phyloP scores from a whole-genome alignment of 1,139 yeast species.

The Candida tunisiensis region DNA sequence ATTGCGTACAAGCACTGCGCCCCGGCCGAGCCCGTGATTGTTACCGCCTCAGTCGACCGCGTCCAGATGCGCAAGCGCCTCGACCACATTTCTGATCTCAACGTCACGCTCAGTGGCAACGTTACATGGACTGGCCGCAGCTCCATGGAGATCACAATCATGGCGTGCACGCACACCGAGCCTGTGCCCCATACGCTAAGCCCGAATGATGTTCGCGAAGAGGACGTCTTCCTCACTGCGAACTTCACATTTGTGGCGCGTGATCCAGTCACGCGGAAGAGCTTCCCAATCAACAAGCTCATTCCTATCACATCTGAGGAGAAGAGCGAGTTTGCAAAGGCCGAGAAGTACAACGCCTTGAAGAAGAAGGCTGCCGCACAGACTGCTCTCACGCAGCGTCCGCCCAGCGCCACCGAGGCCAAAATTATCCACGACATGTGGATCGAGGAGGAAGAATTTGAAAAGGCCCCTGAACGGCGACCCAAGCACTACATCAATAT shows the following conservation, averaged over 20 bases:
- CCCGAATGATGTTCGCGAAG: conserved; percentile 26
- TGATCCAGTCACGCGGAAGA: conserved; percentile 74
- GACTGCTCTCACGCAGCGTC: conserved; percentile 36
- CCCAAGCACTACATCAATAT: conserved; percentile 36
- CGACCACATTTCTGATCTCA: conserved; percentile 59
- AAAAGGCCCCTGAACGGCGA: conserved; percentile 9
- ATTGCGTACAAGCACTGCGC: conserved; percentile 74
- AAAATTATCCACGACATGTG: conserved; percentile 63
- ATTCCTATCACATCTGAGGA: conserved; percentile 60
- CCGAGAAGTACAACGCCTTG: conserved; percentile 76
- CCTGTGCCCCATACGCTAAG: conserved; percentile 17
- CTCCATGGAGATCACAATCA: conserved; percentile 88
- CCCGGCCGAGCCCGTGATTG: conserved; percentile 78
- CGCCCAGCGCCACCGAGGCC: conserved; percentile 63
- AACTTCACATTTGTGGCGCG: conserved; percentile 92
- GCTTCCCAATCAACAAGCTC: conserved; percentile 70
- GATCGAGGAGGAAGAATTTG: conserved; percentile 16
- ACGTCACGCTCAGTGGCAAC: conserved; percentile 69
- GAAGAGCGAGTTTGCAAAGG: conserved; percentile 72
- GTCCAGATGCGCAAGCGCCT: conserved; percentile 76
- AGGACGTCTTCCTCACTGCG: conserved; percentile 57
- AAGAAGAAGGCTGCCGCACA: conserved; percentile 63
- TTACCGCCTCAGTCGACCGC: conserved; percentile 87
- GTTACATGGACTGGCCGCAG: conserved; percentile 92
- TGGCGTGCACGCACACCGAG: conserved; percentile 59